These are phyloP conservation scores for Gymnopus androsaceus DNA, from an alignment of 1,284 basidiomycete genomes.

Conservation along the genomic window DNA sequence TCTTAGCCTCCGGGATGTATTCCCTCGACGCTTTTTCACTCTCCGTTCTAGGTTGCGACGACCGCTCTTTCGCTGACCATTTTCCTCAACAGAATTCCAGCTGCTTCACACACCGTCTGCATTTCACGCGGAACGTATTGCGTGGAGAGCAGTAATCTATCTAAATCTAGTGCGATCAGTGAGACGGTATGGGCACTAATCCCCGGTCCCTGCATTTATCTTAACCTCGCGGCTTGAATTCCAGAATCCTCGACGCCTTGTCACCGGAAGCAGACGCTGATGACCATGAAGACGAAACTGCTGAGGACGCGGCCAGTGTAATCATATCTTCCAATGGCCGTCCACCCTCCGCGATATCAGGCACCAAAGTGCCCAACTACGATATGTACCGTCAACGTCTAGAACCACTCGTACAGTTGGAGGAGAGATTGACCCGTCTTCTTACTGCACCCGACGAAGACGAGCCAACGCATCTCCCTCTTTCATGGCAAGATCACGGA, in stretches of 20 bases:
- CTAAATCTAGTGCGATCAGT: slow-evolving; percentile 81
- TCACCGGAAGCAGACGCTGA: slow-evolving; percentile 64
- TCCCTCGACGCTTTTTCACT: too few relatives aligned
- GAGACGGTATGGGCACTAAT: slow-evolving; percentile 50
- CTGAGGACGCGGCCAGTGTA: slow-evolving; percentile 49
- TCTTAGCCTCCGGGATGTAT: too few relatives aligned
- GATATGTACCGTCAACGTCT: slow-evolving; percentile 61
- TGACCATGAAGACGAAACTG: slow-evolving; percentile 51
- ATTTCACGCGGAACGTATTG: slow-evolving; percentile 75
- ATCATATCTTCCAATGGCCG: slow-evolving; percentile 50
- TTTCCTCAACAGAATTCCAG: slow-evolving; percentile 65
- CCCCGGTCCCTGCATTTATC: slow-evolving; percentile 7
- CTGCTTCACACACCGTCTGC: slow-evolving; percentile 71
- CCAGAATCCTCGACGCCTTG: slow-evolving; percentile 76
- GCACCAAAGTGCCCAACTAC: slow-evolving; percentile 55
- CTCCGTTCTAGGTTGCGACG: not conserved
- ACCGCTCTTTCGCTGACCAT: not conserved
- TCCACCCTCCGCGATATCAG: slow-evolving; percentile 45
- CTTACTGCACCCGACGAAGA: slow-evolving; percentile 66
- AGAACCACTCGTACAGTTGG: slow-evolving; percentile 65
- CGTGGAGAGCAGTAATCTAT: slow-evolving; percentile 84
- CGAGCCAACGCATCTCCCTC: slow-evolving; percentile 52
- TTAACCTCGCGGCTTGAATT: slow-evolving; percentile 3
- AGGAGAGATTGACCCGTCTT: slow-evolving; percentile 63
- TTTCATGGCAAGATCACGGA: slow-evolving; percentile 37